Evolutionary conservation across 179 eudicot genomes (phyloP).

Genomic region (Monotropa hypopitys): DNA sequence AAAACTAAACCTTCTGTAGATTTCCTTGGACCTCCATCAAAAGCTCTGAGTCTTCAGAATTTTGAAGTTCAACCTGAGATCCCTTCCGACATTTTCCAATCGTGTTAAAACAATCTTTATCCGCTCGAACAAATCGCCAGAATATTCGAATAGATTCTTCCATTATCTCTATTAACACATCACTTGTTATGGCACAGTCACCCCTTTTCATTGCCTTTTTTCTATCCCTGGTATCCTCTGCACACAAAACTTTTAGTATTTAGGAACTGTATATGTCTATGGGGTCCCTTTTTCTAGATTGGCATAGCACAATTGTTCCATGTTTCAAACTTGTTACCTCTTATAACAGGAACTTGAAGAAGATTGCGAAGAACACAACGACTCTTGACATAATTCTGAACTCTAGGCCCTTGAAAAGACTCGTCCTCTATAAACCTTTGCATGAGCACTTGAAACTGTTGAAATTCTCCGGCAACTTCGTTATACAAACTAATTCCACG

Average conservation of each 20-base stretch:
- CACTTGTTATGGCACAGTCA: conserved; percentile 50
- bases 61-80: conserved; percentile 26
- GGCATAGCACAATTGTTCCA: not conserved
- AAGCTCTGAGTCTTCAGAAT: conserved; percentile 39
- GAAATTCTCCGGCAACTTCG: conserved; percentile 82
- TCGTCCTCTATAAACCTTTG: conserved; percentile 81
- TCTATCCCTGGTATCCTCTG: conserved; percentile 66
- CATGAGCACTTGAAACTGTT: conserved; percentile 81
- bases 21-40: conserved; percentile 33
- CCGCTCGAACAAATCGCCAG: conserved; percentile 65
- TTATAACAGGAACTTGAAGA: conserved; percentile 79
- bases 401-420: conserved; percentile 64
- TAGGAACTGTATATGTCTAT: no score
- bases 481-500: conserved; percentile 42
- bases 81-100: conserved; percentile 21
- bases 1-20: conserved; percentile 50
- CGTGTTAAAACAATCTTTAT: conserved; percentile 34
- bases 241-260: not conserved
- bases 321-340: conserved; percentile 33
- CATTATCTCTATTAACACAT: conserved; percentile 57
- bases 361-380: conserved; percentile 63
- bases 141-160: conserved; percentile 74
- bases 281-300: no score
- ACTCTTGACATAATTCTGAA: conserved; percentile 53
- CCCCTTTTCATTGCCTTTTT: conserved; percentile 32